phyloP scores from a whole-genome alignment of 2,329 filamentous ascomycete species.

The Cladosporium sp. region DNA sequence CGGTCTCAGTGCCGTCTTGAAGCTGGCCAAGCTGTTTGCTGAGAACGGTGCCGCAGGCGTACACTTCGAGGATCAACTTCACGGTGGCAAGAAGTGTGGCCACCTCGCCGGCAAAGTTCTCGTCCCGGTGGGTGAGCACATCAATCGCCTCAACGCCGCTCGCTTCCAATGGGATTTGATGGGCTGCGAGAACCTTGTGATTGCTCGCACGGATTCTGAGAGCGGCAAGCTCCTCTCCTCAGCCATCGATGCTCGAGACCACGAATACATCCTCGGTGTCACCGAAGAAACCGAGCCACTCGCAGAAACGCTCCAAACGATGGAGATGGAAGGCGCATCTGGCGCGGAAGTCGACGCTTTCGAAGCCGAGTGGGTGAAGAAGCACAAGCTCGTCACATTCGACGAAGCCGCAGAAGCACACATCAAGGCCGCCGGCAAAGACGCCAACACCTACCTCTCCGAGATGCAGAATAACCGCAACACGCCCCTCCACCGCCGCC shows the following conservation, averaged over 20 bases:
- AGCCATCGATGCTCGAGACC: conserved; percentile 88
- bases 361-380: conserved; percentile 85
- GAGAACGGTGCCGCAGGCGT: conserved; percentile 95
- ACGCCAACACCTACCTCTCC: conserved; percentile 24
- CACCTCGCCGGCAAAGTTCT: conserved; percentile 95
- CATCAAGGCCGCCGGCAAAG: conserved; percentile 30
- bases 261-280: conserved; percentile 93
- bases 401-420: conserved; percentile 63
- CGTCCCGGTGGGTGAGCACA: conserved; percentile 90
- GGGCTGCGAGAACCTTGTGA: conserved; percentile 91
- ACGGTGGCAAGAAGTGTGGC: conserved; percentile 97
- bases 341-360: conserved; percentile 79
- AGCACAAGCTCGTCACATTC: conserved; percentile 79
- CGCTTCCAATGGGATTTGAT: conserved; percentile 99
- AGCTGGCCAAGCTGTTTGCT: conserved; percentile 94
- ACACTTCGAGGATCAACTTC: conserved; percentile 96
- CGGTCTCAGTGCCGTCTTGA: conserved; percentile 86
- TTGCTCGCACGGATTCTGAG: conserved; percentile 93
- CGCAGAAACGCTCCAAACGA: conserved; percentile 81
- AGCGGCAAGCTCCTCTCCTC: conserved; percentile 87
- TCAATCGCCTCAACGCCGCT: conserved; percentile 86
- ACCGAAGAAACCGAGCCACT: conserved; percentile 74
- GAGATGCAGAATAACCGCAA: conserved; percentile 56
- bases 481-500: conserved; percentile 73
- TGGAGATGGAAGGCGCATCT: conserved; percentile 76